Base-by-base conservation (phyloP, 306 rosid species). In the Fagus sylvatica region DNA sequence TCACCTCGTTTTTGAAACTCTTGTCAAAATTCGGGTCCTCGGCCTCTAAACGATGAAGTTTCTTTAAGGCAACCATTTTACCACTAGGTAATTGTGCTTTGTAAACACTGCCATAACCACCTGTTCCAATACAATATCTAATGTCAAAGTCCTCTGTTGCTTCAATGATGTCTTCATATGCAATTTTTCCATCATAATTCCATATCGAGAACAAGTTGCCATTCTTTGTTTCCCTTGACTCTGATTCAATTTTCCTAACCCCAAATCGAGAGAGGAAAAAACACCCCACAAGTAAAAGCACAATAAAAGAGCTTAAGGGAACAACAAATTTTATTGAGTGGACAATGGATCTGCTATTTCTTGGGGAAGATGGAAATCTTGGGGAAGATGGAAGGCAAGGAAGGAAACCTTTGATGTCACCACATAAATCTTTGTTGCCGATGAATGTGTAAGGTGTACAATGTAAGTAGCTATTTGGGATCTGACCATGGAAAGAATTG, bases 1-100 rank as follows among this genome's bases (percentile, higher is more conserved):
- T 75, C 7, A 69, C 57, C 51, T 80, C 84, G 13, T 74, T 75
- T 4, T 1, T n/a, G 2, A 74, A 80, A 10, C 77, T 78, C 12
- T 39, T 78, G 51, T 53, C 10, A 32, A 62, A 53, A 0, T 73
- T 37, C 10, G 77, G 60, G 42, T 64, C 42, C 42, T 40, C 42
- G 6, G 42, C 42, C 42, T 40, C 42, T 40, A 40, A 40, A 7
- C 42, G 42, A 19, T 79, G 82, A 33, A 79, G 82, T 1, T 79
- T 79, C 13, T 79, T 79, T 37, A 79, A 17, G 6, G 82, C 82
- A 40, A 79, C 73, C 40, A 32, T 10, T 0, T 53, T 61, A 0
- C 84, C 80, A 17, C 59, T 39, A 0, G 80, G 84, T 0, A 80
- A 15, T 53, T 70, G 48, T n/a, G 80, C 80, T 80, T 1, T 80